Evolutionary conservation across 176 grass and related monocot genomes (phyloP).

Genomic region (Triticum monococcum): DNA sequence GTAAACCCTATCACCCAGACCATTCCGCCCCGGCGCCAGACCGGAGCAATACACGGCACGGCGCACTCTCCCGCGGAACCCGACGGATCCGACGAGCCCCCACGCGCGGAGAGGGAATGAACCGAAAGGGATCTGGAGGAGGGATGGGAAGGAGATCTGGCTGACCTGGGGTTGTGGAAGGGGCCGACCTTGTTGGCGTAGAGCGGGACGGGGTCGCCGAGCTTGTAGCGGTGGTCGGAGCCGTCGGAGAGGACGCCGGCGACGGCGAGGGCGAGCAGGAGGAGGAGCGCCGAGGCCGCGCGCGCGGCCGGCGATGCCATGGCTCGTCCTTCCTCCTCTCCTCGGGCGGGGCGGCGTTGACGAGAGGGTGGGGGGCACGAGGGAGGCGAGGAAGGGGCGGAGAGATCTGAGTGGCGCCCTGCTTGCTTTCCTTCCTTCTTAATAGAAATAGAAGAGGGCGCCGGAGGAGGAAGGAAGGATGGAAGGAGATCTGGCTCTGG

Average conservation of each 20-base stretch:
- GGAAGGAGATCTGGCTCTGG: constrained; percentile 25
- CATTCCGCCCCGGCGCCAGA: background rate
- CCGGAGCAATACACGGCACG: background rate
- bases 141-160: background rate
- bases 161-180: constrained; percentile 96
- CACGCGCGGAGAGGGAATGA: background rate
- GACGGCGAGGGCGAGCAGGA: constrained; percentile 52
- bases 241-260: constrained; percentile 65
- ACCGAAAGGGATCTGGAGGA: constrained; percentile 7
- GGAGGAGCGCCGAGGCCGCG: constrained; percentile 39
- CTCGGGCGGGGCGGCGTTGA: constrained; percentile 40
- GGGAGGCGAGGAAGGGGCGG: background rate
- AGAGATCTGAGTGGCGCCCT: constrained; percentile 47
- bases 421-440: constrained; percentile 44
- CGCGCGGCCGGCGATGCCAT: constrained; percentile 53
- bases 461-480: background rate
- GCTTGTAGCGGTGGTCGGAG: constrained; percentile 87
- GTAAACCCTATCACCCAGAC: background rate
- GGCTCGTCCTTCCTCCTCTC: background rate
- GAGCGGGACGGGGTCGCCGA: constrained; percentile 64
- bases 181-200: constrained; percentile 97
- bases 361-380: constrained; percentile 11
- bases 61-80: background rate
- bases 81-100: constrained; percentile 7
- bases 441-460: constrained; percentile 26